Base-by-base conservation (phyloP, 441 rosid genomes). In the Capsella rubella region DNA sequence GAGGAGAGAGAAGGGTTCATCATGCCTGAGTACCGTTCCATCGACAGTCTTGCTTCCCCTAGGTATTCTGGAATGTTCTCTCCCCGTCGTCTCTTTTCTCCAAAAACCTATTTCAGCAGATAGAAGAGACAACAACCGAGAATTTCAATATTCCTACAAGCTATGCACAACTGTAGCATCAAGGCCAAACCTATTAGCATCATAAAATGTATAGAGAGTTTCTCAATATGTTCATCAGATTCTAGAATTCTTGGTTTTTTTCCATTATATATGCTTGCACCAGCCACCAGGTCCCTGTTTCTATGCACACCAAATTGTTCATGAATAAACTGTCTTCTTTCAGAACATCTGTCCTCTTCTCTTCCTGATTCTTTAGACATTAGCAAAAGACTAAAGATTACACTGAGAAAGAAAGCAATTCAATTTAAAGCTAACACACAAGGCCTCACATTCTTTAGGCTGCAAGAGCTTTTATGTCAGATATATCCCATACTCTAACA, bases 31-130 rank as follows among this genome's bases (percentile, higher is more conserved):
- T 86, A 86, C 64, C 80, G 80, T 6, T 43, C 88, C 25, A 83
- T 87, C 1, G 86, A 89, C 0, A 78, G 83, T 32, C 86, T 82
- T 69, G 84, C 88, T 72, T 84, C 98, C 0, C 93, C 97, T 2
- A 79, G 89, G 49, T 77, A 83, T 21, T 71, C 63, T 52, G 88
- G 92, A 25, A 81, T 85, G 90, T 85, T 91, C 82, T 91, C 98
- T 0, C 95, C 96, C 0, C 86, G 91, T 6, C 88, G 96, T 61
- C 84, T 93, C 55, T 89, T 93, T 79, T 93, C 95, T 0, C 82
- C 92, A 10, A 82, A 64, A 53, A 82, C 58, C 21, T 79, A 82
- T 64, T 86, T 85, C 80, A 73, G 60, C 62, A 67, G 84, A 79
- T 81, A 69, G 81, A 45, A 72, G 7, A 16, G 6, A 70, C 50